A percentile compares a stretch with the other conserved stretches of the same genome.
Evolutionary conservation across 75 land plant species (phyloP).

Genomic region (Pinus tabuliformis): DNA sequence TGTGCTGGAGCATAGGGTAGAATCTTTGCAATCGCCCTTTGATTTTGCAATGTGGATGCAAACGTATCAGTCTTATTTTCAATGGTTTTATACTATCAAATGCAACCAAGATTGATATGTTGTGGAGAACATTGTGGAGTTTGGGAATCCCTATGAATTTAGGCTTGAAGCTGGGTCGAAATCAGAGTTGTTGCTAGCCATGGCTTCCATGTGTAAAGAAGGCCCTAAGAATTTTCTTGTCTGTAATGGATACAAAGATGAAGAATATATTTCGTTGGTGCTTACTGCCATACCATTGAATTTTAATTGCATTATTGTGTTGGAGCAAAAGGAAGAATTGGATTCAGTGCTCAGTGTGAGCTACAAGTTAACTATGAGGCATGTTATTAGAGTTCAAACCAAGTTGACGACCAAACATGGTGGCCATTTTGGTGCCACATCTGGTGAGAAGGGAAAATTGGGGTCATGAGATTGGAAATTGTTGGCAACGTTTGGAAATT

Average conservation of each 20-base stretch:
- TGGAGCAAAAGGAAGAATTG: constrained; percentile 93
- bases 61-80: too few relatives aligned
- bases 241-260: constrained; percentile 94
- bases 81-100: too few relatives aligned
- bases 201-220: constrained; percentile 60
- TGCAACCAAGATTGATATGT: constrained; percentile 84
- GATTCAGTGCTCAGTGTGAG: constrained; percentile 59
- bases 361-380: constrained; percentile 40
- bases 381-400: constrained; percentile 73
- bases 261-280: constrained; percentile 73
- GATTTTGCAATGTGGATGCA: too few relatives aligned
- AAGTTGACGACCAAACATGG: constrained; percentile 86
- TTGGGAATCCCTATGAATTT: constrained; percentile 55
- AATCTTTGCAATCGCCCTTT: too few relatives aligned
- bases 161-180: constrained; percentile 97
- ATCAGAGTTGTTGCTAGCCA: constrained; percentile 86
- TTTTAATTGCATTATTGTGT: constrained; percentile 72
- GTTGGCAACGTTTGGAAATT: too few relatives aligned
- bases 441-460: too few relatives aligned
- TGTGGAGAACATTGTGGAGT: constrained; percentile 80
- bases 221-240: constrained; percentile 54
- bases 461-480: too few relatives aligned
- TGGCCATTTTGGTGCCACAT: constrained; percentile 54
- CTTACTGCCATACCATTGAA: constrained; percentile 38
- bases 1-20: too few relatives aligned